phyloP scores from a whole-genome alignment of 176 grass and related monocot species.

The Microstegium vimineum region DNA sequence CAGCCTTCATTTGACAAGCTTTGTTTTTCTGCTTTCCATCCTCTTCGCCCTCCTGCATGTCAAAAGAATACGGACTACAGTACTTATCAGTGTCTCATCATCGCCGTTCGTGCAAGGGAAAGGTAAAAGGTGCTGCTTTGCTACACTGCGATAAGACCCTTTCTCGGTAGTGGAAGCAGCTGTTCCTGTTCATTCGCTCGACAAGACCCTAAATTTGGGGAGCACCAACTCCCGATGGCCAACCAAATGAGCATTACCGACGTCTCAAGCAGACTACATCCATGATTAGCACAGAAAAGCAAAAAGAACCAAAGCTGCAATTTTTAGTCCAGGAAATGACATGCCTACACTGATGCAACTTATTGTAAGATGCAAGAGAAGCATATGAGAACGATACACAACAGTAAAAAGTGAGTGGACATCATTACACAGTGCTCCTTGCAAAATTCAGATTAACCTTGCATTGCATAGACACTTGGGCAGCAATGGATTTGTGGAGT shows the following conservation, averaged over 20 bases:
- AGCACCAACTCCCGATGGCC: neutral
- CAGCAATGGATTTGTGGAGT: neutral
- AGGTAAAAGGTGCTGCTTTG: neutral
- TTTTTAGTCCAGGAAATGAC: neutral
- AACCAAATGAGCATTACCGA: neutral
- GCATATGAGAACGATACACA: neutral
- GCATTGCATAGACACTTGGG: neutral
- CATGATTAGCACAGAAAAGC: neutral
- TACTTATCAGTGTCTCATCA: neutral
- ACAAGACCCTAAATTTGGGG: conserved; percentile 32
- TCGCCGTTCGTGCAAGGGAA: conserved; percentile 28
- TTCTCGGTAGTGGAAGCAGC: conserved; percentile 6
- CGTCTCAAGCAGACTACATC: neutral
- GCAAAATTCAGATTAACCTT: neutral
- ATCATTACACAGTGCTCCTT: neutral
- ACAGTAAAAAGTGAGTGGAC: neutral
- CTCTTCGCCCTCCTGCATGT: neutral
- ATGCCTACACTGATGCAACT: neutral
- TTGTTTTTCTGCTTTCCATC: neutral
- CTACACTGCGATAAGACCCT: neutral
- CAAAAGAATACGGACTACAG: no score
- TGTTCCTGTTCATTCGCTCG: neutral
- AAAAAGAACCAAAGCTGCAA: neutral
- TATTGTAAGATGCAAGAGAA: neutral
- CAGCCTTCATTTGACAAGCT: neutral